Evolutionary conservation across 75 land plant genomes (phyloP).

Genomic region (Cupressus sempervirens): DNA sequence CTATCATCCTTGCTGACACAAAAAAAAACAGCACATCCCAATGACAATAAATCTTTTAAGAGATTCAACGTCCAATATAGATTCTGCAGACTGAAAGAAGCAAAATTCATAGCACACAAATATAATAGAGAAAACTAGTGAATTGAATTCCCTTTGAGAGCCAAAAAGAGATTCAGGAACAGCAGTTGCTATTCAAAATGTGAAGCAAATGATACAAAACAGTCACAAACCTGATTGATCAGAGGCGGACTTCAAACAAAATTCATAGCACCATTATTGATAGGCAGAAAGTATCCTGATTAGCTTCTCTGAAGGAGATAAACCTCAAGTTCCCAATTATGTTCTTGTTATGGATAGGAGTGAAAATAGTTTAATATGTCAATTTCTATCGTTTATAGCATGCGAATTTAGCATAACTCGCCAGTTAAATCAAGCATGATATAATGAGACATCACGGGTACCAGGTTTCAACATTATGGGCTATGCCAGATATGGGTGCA

Average conservation of each 20-base stretch:
- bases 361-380: neutral
- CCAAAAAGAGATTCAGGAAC: neutral
- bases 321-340: neutral
- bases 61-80: neutral
- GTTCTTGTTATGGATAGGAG: neutral
- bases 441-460: neutral
- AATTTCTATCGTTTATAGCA: neutral
- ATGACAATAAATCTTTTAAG: neutral
- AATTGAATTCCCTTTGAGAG: neutral
- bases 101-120: neutral
- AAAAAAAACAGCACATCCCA: neutral
- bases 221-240: neutral
- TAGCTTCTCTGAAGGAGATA: neutral
- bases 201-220: slow-evolving; percentile 1
- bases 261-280: neutral
- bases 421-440: neutral
- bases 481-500: neutral
- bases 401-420: neutral
- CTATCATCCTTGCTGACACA: neutral
- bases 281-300: neutral
- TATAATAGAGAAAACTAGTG: neutral
- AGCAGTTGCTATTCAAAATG: neutral
- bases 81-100: neutral
- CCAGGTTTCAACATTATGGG: neutral
- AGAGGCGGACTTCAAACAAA: neutral